Base-by-base conservation (phyloP, 306 rosid species). In the Luffa aegyptiaca region DNA sequence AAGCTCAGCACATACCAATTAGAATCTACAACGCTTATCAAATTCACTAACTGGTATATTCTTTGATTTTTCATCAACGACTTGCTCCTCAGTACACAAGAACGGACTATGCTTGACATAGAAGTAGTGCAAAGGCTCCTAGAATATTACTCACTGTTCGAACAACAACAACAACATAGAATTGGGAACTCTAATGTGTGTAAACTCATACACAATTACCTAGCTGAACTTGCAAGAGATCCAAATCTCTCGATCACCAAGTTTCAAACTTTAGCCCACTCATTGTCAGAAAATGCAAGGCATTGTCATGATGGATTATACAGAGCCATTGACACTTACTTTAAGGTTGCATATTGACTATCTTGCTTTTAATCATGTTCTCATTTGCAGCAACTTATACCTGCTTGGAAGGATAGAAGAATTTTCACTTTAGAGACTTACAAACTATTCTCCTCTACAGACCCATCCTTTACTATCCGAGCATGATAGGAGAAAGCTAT, bases 101-200 rank as follows among this genome's bases (percentile, higher is more conserved):
- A 88, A 78, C 81, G 88, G 86, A 93, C 90, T 2, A 82, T 91
- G 90, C 90, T 89, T 16, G 93, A 96, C 90, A 86, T 82, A 80
- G 97, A 90, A 78, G 86, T 90, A 59, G 94, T 93, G 76, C 97
- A 91, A 84, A 84, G 97, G 81, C 89, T 90, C 83, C 88, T 90
- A 82, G 97, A 96, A 84, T 93, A 93, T 86, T 95, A 84, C 90
- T 84, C 93, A 88, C 89, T 91, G 94, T 92, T 90, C 81, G 98
- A 91, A 85, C 93, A 91, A 83, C 89, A 85, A 56, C 89, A 83
- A 81, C 92, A 89, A 78, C 89, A 88, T 48, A 93, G 84, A 74
- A 81, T 87, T 9, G 90, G 85, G 56, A 91, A 86, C 86, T 75
- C 82, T 83, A 87, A 89, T 68, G 86, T 91, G n/a, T 90, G 97